phyloP scores from a whole-genome alignment of 2,329 filamentous ascomycete species.

The Lithohypha guttulata region DNA sequence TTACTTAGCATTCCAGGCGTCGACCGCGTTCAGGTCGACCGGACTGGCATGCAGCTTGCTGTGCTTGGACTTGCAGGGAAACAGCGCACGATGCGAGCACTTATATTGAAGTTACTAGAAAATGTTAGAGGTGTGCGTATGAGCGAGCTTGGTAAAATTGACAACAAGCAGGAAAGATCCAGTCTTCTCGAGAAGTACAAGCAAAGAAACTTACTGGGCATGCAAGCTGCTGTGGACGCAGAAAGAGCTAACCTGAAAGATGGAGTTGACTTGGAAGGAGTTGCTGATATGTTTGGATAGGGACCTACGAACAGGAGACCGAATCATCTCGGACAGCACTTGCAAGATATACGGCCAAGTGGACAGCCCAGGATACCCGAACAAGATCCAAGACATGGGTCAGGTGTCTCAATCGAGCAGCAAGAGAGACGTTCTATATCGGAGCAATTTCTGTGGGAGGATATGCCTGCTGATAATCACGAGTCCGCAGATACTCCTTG shows the following conservation, averaged over 20 bases:
- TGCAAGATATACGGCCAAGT: too few species aligned
- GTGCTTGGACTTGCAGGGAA: conserved; percentile 44
- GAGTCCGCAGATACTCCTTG: too few species aligned
- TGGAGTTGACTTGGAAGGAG: conserved; percentile 40
- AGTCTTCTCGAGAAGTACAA: conserved; percentile 22
- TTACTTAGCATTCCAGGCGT: conserved; percentile 74
- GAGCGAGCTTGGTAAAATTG: conserved; percentile 80
- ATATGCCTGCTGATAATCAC: too few species aligned
- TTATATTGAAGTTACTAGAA: conserved; percentile 75
- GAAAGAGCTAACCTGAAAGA: conserved; percentile 30
- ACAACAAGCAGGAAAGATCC: conserved; percentile 22
- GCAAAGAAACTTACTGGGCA: conserved; percentile 17
- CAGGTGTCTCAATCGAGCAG: too few species aligned
- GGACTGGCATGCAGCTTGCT: conserved; percentile 50
- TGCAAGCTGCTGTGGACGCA: conserved; percentile 25
- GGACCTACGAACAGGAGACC: background rate
- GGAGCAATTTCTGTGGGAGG: too few species aligned
- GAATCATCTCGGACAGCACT: too few species aligned
- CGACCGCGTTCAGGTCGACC: conserved; percentile 54
- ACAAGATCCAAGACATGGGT: too few species aligned
- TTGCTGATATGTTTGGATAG: conserved; percentile 45
- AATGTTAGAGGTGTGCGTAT: conserved; percentile 84
- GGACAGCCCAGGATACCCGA: too few species aligned
- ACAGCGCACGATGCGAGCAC: conserved; percentile 65
- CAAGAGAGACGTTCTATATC: too few species aligned